Evolutionary conservation across 257 asterid genomes (phyloP).

Genomic region (Petrea volubilis): DNA sequence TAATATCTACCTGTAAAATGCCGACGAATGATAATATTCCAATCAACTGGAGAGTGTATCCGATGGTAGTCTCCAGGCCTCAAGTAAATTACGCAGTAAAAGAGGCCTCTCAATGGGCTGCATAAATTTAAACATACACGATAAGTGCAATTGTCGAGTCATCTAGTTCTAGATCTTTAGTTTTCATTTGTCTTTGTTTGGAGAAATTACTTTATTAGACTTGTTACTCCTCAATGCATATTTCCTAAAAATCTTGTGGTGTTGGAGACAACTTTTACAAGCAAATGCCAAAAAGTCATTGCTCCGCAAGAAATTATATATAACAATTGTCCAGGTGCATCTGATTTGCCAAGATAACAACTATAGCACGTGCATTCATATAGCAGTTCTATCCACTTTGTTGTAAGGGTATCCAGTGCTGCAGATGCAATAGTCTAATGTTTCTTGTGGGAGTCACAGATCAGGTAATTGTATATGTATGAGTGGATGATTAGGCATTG

Average conservation of each 20-base stretch:
- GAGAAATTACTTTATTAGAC: neutral
- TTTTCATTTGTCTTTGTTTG: neutral
- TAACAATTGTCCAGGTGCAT: constrained; percentile 6
- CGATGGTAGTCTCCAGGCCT: constrained; percentile 97
- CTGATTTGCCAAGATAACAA: neutral
- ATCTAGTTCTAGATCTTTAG: neutral
- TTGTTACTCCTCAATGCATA: constrained; percentile 1
- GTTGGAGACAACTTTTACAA: neutral
- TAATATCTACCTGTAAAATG: constrained; percentile 74
- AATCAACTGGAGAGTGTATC: constrained; percentile 93
- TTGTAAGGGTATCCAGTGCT: neutral
- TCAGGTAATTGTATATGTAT: neutral
- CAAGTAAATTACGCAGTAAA: constrained; percentile 95
- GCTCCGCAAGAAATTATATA: neutral
- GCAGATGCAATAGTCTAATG: neutral
- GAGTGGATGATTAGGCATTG: neutral
- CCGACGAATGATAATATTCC: constrained; percentile 76
- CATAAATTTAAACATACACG: constrained; percentile 21
- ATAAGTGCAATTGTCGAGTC: constrained; percentile 8
- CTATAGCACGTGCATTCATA: constrained; percentile 5
- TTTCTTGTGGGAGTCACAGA: constrained; percentile 4
- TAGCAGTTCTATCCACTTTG: neutral
- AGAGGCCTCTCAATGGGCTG: constrained; percentile 89
- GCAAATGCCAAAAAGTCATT: constrained; percentile 10
- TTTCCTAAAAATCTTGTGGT: neutral